phyloP scores from a whole-genome alignment of 1,284 basidiomycete genomes.

The Irpex lacteus region DNA sequence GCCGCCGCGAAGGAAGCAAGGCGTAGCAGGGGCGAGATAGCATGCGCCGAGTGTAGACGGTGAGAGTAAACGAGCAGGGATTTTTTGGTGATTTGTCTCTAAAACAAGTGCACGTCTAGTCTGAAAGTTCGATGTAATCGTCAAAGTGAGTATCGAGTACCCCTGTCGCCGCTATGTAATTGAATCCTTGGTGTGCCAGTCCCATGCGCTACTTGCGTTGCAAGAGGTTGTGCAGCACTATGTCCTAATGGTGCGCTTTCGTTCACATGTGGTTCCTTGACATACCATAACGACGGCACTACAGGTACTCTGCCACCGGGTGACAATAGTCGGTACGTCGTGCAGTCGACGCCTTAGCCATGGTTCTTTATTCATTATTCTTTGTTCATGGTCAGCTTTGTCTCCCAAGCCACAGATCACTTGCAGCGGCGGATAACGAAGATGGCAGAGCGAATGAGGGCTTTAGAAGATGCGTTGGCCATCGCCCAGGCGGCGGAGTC shows the following conservation, averaged over 20 bases:
- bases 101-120: slow-evolving; percentile 4
- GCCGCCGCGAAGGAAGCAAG: slow-evolving; percentile 17
- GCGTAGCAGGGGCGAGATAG: slow-evolving; percentile 19
- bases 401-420: slow-evolving; percentile 17
- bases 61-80: background rate
- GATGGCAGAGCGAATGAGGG: slow-evolving; percentile 19
- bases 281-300: background rate
- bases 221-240: slow-evolving; percentile 17
- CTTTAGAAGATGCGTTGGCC: slow-evolving; percentile 18
- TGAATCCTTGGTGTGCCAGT: slow-evolving; percentile 7
- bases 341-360: background rate
- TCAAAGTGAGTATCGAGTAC: slow-evolving; percentile 13
- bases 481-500: slow-evolving; percentile 16
- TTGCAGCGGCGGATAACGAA: slow-evolving; percentile 15
- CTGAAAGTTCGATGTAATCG: slow-evolving; percentile 20
- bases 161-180: background rate
- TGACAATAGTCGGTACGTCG: slow-evolving; percentile 19
- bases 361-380: background rate
- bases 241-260: slow-evolving; percentile 19
- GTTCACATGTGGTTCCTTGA: background rate
- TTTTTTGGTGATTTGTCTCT: background rate
- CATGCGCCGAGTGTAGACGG: slow-evolving; percentile 21
- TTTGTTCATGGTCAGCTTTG: slow-evolving; percentile 9
- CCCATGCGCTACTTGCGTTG: slow-evolving; percentile 20
- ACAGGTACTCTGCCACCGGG: slow-evolving; percentile 18